Percentiles rank a stretch among this genome's conserved stretches.
phyloP scores from a whole-genome alignment of 257 asterid genomes.

The Rubia yunnanensis region DNA sequence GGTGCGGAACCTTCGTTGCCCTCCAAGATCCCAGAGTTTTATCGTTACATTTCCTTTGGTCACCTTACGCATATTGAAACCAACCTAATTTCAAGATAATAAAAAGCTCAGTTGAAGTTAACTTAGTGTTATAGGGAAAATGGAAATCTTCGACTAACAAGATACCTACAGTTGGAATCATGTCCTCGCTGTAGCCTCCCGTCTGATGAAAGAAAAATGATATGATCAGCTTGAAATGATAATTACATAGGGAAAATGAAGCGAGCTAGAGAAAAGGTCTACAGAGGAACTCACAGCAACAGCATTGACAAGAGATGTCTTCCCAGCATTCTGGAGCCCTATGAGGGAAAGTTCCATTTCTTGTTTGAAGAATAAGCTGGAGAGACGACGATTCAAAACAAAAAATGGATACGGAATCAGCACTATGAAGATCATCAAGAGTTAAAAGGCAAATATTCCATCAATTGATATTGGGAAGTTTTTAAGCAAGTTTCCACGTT shows the following conservation, averaged over 20 bases:
- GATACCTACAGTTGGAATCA: slow-evolving; percentile 89
- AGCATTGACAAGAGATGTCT: slow-evolving; percentile 83
- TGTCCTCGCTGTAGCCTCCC: slow-evolving; percentile 90
- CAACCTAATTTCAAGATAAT: slow-evolving; percentile 46
- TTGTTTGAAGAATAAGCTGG: slow-evolving; percentile 87
- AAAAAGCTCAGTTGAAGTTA: slow-evolving; percentile 7
- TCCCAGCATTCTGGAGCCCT: slow-evolving; percentile 90
- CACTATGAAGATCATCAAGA: background rate
- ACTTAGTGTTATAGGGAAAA: background rate
- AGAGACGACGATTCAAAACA: slow-evolving; percentile 14
- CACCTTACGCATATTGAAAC: slow-evolving; percentile 97
- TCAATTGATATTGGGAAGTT: background rate
- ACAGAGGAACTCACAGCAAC: slow-evolving; percentile 56
- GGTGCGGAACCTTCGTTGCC: slow-evolving; percentile 81
- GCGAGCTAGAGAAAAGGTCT: slow-evolving; percentile 4
- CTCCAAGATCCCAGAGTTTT: slow-evolving; percentile 97
- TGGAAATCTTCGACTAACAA: background rate
- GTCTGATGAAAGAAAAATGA: slow-evolving; percentile 46
- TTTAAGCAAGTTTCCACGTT: background rate
- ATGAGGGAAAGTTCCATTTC: slow-evolving; percentile 93
- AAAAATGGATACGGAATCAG: background rate
- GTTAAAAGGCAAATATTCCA: background rate
- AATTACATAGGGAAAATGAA: background rate
- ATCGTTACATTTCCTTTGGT: slow-evolving; percentile 92
- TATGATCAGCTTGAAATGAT: slow-evolving; percentile 10